Evolutionary conservation across 106 monocot species (phyloP), one percentile per base, ranked within the genome.

Genomic region (Narthecium ossifragum): DNA sequence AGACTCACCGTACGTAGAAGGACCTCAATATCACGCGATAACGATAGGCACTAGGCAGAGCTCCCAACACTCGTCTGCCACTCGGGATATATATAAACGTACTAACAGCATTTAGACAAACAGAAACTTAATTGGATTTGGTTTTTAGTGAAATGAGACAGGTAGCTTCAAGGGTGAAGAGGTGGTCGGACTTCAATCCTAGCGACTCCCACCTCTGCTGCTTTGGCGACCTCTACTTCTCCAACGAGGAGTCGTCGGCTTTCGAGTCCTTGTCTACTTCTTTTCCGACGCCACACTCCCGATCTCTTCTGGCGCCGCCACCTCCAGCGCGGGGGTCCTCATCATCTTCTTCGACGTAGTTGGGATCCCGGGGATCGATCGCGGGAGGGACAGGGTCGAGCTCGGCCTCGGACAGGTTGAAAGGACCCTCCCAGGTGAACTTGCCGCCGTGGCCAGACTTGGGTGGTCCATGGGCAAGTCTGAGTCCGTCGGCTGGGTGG

Each of bases 371-470:
- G 23, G 62, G 61, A 30, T 84, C 88, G 41, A 88, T 29, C 25
- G 80, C 84, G 3, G 77, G 53, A 17, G 84, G 84, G 0, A 49
- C 68, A 0, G 83, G 84, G 31, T 80, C 88, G 54, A 83, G 76
- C 67, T 79, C 73, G 9, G 24, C 46, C 33, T 77, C 62, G 46
- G 45, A 47, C 2, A 46, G n/a, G 17, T 29, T 62, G 1, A 20
- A 57, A 15, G 84, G 80, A 3, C 88, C 88, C 57, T 88, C 88
- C 88, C 83, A 88, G 18, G 88, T 88, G 77, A 51, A 88, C 67
- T 74, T 78, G 17, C 84, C 84, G 53, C 84, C 83, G 60, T 63
- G 88, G 25, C 88, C 88, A 9, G 88, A 80, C 61, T 88, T 88
- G 34, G 70, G 81, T 4, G 77, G 79, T 10, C 34, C 14, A 8